phyloP scores from a whole-genome alignment of 2,329 filamentous ascomycete genomes.

The Teratosphaeria destructans region DNA sequence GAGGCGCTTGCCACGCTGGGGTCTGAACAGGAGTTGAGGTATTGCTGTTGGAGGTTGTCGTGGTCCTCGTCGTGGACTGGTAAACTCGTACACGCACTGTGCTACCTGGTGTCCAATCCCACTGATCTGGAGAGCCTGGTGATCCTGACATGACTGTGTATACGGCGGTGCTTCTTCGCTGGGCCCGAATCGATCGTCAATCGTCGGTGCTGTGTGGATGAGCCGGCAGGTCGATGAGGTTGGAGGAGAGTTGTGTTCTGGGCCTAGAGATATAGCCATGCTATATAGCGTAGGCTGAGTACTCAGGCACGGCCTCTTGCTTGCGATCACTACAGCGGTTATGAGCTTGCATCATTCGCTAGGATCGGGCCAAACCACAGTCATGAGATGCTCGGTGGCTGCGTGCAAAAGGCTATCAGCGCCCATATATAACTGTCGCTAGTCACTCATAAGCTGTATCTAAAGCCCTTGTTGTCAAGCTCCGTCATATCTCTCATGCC shows the following conservation, averaged over 20 bases:
- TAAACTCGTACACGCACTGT: neutral
- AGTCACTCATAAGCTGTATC: conserved; percentile 38
- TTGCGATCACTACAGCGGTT: neutral
- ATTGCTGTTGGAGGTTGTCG: neutral
- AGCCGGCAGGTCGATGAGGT: too few relatives aligned
- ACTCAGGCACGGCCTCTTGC: neutral
- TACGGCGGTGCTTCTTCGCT: neutral
- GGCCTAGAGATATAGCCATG: too few relatives aligned
- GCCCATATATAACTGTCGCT: neutral
- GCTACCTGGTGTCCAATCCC: neutral
- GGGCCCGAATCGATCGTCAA: too few relatives aligned
- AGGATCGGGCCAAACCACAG: neutral
- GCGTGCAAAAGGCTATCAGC: neutral
- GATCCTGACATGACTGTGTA: neutral
- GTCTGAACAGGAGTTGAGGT: neutral
- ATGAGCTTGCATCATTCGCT: neutral
- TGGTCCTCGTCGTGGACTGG: neutral
- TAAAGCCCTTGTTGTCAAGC: conserved; percentile 45
- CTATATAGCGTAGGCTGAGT: too few relatives aligned
- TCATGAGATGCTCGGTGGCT: neutral
- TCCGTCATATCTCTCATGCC: conserved; percentile 49
- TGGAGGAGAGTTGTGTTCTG: too few relatives aligned
- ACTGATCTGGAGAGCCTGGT: neutral
- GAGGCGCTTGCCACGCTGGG: neutral
- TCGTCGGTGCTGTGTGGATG: too few relatives aligned